Base-by-base conservation (phyloP, 768 basidiomycete species). In the Podaxis carcinomalis region DNA sequence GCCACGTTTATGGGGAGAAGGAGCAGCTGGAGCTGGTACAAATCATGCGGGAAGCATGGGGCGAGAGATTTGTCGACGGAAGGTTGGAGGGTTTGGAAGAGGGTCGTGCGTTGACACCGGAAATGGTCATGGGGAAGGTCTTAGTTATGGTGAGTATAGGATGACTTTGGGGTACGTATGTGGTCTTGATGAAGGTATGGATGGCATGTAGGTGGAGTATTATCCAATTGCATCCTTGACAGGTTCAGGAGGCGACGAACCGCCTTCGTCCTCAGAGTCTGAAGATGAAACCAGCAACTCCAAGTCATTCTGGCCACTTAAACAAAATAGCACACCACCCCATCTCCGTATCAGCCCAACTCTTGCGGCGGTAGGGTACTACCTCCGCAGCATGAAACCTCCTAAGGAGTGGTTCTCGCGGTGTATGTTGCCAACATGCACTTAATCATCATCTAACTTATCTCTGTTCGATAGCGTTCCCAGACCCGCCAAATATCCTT, bases 371-470 rank as follows among this genome's bases (percentile, higher is more conserved):
- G 75, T 85, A 6, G 85, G 86, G 1, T 80, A 81, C 66, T 87
- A 87, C 59, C 79, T 83, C 3, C 80, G 84, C 32, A 86, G 84
- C 68, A 76, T 86, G 78, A 87, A 88, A 64, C 86, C 86, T 1
- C 56, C 63, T 6, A 78, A 81, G 59, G 77, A 75, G 5, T 87
- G 85, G 84, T 72, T 80, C 35, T 58, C 63, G 21, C 68, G 78
- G 70, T 68, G 80, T 79, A 64, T 23, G 68, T 64, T 6, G 16
- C 36, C 42, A 21, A 57, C 35, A 50, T 13, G 46, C 49, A 13
- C 36, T 50, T 21, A 32, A 28, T 21, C 1, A 32, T 46, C 40
- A 14, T 21, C 50, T 27, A 25, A 28, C 28, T 27, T 19, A 32
- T 37, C 10, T 37, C 11, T 51, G 21, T 64, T 23, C 11, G 14